Conservation (phyloP, 1,284 basidiomycete species). For the Stereum hirsutum region DNA sequence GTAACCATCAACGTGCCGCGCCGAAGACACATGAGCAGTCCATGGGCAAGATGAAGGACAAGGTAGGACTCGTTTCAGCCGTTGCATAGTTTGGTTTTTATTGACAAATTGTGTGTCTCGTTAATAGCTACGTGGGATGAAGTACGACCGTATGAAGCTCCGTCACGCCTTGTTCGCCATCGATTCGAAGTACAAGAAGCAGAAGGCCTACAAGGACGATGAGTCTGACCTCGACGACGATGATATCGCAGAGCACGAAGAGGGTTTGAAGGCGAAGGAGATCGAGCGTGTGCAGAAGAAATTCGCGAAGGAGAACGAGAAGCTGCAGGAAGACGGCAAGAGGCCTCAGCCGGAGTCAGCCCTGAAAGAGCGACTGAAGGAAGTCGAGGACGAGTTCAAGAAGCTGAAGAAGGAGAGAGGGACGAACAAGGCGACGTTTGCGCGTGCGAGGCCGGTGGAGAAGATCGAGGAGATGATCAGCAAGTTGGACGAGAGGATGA, state of each 20-base stretch:
- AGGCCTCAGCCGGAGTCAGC: conserved; percentile 49
- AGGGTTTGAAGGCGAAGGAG: conserved; percentile 69
- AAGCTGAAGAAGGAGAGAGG: conserved; percentile 78
- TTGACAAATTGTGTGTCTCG: too few relatives aligned
- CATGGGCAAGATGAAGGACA: conserved; percentile 88
- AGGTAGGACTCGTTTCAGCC: conserved; percentile 39
- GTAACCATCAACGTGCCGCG: conserved; percentile 94
- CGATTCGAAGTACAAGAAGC: conserved; percentile 77
- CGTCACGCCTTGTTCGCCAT: conserved; percentile 72
- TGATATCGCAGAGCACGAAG: conserved; percentile 80
- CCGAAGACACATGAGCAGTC: conserved; percentile 87
- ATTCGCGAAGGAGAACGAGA: conserved; percentile 84
- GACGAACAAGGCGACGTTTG: conserved; percentile 58
- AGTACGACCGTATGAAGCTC: conserved; percentile 92
- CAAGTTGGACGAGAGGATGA: conserved; percentile 77
- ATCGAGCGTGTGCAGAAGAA: conserved; percentile 85
- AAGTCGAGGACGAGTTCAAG: conserved; percentile 73
- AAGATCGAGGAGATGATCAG: conserved; percentile 71
- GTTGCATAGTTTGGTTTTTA: background rate
- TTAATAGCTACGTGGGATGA: conserved; percentile 71
- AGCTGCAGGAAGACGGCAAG: conserved; percentile 66
- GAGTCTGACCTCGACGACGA: conserved; percentile 95
- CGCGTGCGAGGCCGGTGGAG: conserved; percentile 56
- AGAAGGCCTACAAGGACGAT: conserved; percentile 66
- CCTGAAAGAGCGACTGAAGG: conserved; percentile 56